phyloP scores from a whole-genome alignment of 257 asterid species.

The Penstemon newberryi region DNA sequence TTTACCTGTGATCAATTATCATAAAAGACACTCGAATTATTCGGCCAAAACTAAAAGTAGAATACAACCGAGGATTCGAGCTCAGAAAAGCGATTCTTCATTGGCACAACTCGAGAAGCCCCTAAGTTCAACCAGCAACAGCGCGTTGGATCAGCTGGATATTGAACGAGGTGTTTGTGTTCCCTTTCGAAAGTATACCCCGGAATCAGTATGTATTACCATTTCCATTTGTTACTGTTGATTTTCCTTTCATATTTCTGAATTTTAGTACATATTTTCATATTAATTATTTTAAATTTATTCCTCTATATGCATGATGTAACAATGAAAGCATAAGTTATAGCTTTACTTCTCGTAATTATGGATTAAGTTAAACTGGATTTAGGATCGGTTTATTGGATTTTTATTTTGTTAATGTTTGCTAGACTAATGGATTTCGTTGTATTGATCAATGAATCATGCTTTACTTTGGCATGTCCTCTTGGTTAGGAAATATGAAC shows the following conservation, averaged over 20 bases:
- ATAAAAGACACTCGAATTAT: constrained; percentile 18
- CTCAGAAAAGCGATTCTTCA: constrained; percentile 40
- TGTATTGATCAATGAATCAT: neutral
- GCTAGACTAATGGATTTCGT: neutral
- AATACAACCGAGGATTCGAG: constrained; percentile 33
- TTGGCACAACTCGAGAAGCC: constrained; percentile 33
- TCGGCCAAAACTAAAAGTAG: constrained; percentile 23
- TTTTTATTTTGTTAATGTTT: constrained; percentile 2
- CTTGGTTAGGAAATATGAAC: neutral
- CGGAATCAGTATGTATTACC: constrained; percentile 54
- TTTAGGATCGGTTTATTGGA: neutral
- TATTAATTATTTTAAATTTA: neutral
- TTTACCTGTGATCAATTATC: constrained; percentile 32
- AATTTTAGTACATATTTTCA: neutral
- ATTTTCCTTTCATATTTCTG: constrained; percentile 7
- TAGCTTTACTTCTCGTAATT: neutral
- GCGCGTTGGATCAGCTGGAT: constrained; percentile 86
- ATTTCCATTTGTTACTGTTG: neutral
- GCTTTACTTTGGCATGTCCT: constrained; percentile 9
- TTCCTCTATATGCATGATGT: neutral
- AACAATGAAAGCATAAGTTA: constrained; percentile 5
- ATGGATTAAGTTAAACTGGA: neutral
- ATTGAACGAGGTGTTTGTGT: constrained; percentile 87
- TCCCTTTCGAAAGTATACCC: constrained; percentile 87
- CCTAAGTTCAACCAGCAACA: constrained; percentile 38